Conservation (phyloP, 148 eudicot genomes). For the Camellia lanceoleosa region DNA sequence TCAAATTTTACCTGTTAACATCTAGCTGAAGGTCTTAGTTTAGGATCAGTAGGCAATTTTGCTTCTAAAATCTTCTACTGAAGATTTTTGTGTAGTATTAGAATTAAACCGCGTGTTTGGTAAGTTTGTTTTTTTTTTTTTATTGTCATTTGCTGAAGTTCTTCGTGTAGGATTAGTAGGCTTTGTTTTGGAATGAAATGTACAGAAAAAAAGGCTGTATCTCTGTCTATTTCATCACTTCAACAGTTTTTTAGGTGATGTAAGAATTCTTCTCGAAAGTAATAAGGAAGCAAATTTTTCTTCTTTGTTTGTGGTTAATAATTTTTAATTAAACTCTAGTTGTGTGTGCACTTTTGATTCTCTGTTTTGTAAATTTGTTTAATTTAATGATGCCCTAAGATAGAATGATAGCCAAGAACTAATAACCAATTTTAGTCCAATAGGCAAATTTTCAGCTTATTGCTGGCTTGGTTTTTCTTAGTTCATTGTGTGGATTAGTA, state of each 20-base stretch:
- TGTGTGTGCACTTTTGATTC: no score
- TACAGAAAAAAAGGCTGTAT: background rate
- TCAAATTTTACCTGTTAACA: background rate
- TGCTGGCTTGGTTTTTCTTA: no score
- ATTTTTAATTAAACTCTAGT: no score
- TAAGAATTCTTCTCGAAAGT: background rate
- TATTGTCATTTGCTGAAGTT: background rate
- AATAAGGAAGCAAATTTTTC: background rate
- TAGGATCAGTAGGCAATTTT: conserved; percentile 5
- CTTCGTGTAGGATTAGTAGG: background rate
- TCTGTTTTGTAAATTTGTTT: no score
- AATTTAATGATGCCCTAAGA: no score
- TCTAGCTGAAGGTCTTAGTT: conserved; percentile 13
- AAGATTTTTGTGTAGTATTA: background rate
- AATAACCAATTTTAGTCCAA: no score
- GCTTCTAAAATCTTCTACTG: background rate
- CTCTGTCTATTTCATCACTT: background rate
- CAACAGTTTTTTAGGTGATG: background rate
- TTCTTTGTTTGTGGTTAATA: background rate
- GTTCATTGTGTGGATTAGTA: no score
- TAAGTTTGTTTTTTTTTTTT: background rate
- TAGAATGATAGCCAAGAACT: no score
- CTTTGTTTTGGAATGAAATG: background rate
- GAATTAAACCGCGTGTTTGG: background rate
- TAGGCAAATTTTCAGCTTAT: no score